phyloP scores from a whole-genome alignment of 2,329 filamentous ascomycete genomes.

The Aureobasidium sp. region DNA sequence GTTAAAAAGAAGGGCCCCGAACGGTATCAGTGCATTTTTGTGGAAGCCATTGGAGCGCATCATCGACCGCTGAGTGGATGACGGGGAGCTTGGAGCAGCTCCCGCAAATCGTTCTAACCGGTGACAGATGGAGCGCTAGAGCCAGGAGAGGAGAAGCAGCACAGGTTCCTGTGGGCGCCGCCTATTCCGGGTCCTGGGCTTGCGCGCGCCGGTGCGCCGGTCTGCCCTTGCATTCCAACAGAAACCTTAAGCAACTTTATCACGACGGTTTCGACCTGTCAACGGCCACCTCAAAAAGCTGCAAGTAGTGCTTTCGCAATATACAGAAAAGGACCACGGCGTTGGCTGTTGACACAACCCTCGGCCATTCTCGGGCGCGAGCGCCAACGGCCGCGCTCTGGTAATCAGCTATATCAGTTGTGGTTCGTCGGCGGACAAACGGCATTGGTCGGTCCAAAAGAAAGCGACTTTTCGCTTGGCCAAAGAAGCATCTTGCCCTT shows the following conservation, averaged over 20 bases:
- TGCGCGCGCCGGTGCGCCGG: conserved; percentile 16
- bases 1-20: conserved; percentile 16
- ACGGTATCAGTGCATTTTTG: conserved; percentile 16
- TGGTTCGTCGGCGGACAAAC: conserved; percentile 11
- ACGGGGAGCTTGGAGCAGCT: conserved; percentile 16
- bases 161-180: conserved; percentile 15
- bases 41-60: conserved; percentile 16
- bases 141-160: conserved; percentile 14
- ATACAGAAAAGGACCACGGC: neutral
- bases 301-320: conserved; percentile 3
- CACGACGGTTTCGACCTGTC: conserved; percentile 11
- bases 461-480: conserved; percentile 2
- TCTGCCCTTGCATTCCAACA: conserved; percentile 14
- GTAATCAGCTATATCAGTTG: conserved; percentile 11
- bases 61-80: conserved; percentile 16
- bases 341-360: neutral
- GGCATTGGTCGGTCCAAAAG: conserved; percentile 6
- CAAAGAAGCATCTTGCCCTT: conserved; percentile 2
- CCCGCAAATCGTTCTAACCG: conserved; percentile 16
- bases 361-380: conserved; percentile 15
- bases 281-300: conserved; percentile 4
- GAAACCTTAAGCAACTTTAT: conserved; percentile 17
- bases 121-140: conserved; percentile 16
- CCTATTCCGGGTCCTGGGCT: conserved; percentile 15
- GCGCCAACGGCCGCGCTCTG: conserved; percentile 11